These are phyloP conservation scores for Blastobotrys muscicola DNA, from an alignment of 805 yeast genomes.

Conservation along the genomic window DNA sequence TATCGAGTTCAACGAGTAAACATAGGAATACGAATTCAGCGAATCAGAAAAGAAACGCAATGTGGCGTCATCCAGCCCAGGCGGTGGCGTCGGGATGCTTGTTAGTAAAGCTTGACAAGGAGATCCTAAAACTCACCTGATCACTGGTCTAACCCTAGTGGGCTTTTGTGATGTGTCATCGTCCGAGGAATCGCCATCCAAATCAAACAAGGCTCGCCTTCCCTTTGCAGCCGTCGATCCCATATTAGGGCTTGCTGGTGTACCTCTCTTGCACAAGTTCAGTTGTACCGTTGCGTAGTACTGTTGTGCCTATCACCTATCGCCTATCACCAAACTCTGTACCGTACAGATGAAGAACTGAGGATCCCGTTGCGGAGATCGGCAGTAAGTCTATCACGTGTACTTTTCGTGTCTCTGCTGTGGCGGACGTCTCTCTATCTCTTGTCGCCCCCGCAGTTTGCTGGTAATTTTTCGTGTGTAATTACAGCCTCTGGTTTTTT, in stretches of 20 bases:
- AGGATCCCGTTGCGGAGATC: too few relatives aligned
- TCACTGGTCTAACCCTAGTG: background rate
- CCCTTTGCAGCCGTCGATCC: background rate
- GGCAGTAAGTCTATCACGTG: too few relatives aligned
- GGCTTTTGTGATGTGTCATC: slow-evolving; percentile 2
- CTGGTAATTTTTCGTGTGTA: too few relatives aligned
- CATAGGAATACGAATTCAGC: slow-evolving; percentile 77
- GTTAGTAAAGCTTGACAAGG: background rate
- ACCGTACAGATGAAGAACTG: background rate
- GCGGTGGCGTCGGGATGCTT: too few relatives aligned
- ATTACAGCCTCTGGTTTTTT: too few relatives aligned
- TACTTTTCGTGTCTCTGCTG: too few relatives aligned
- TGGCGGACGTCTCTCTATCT: too few relatives aligned
- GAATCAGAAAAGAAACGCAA: slow-evolving; percentile 66
- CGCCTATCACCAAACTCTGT: too few relatives aligned
- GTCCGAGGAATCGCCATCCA: slow-evolving; percentile 7
- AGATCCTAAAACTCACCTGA: background rate
- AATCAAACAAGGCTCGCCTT: slow-evolving; percentile 10
- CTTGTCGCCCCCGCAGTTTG: too few relatives aligned
- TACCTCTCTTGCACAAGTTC: too few relatives aligned
- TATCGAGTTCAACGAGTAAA: slow-evolving; percentile 68
- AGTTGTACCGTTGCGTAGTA: too few relatives aligned
- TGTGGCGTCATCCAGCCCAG: slow-evolving; percentile 31
- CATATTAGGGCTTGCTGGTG: too few relatives aligned
- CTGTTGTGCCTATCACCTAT: background rate